phyloP scores from a whole-genome alignment of 768 basidiomycete genomes.

The Pseudohyphozyma bogoriensis region DNA sequence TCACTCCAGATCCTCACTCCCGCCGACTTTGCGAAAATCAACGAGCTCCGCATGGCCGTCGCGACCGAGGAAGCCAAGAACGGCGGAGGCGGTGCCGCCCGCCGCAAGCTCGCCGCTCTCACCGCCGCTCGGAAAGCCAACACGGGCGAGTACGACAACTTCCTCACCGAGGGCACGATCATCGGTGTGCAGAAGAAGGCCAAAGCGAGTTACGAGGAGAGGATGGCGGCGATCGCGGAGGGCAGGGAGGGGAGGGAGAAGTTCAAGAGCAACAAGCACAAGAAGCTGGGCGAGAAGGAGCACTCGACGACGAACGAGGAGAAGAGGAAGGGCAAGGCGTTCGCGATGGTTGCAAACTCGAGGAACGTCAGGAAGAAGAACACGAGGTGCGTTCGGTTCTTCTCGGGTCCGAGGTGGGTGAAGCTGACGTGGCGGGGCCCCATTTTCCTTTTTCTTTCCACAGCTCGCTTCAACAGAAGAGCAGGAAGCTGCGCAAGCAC shows the following conservation, averaged over 20 bases:
- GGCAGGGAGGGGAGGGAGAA: slow-evolving; percentile 92
- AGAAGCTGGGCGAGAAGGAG: slow-evolving; percentile 30
- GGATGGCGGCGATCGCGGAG: slow-evolving; percentile 80
- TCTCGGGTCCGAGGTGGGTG: no score
- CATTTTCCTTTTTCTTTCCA: no score
- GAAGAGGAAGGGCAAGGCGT: slow-evolving; percentile 19
- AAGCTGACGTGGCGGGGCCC: no score
- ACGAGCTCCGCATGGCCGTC: slow-evolving; percentile 73
- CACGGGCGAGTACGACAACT: slow-evolving; percentile 34
- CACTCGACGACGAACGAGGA: slow-evolving; percentile 32
- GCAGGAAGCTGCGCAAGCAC: neutral
- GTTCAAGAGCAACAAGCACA: slow-evolving; percentile 47
- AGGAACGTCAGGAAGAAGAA: slow-evolving; percentile 6
- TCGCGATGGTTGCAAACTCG: slow-evolving; percentile 2
- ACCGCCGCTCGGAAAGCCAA: slow-evolving; percentile 57
- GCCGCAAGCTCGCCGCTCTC: slow-evolving; percentile 76
- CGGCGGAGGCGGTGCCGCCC: slow-evolving; percentile 63
- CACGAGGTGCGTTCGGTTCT: no score
- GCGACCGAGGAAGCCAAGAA: slow-evolving; percentile 59
- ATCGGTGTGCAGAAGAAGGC: slow-evolving; percentile 85
- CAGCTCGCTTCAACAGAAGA: slow-evolving; percentile 4
- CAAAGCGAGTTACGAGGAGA: slow-evolving; percentile 87
- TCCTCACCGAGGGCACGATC: slow-evolving; percentile 79
- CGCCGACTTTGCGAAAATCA: slow-evolving; percentile 84
- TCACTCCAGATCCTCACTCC: slow-evolving; percentile 77